phyloP scores from a whole-genome alignment of 495 filamentous ascomycete species.

The Aspergillus nanangensis region DNA sequence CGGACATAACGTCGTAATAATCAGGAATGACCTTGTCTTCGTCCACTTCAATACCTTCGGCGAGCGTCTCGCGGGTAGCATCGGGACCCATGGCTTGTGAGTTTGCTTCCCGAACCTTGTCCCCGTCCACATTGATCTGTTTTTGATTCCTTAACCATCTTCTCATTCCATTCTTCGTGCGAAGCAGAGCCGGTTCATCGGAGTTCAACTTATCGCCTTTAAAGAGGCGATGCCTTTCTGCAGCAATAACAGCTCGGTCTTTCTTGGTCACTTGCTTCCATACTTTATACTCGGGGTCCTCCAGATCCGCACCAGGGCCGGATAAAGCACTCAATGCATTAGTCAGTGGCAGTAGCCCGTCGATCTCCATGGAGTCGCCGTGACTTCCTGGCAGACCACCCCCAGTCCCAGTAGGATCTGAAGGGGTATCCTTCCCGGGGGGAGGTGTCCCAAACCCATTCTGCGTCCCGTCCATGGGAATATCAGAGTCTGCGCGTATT shows the following conservation, averaged over 20 bases:
- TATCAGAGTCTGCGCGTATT: constrained; percentile 60
- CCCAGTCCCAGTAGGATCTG: constrained; percentile 64
- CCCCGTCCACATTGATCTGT: constrained; percentile 49
- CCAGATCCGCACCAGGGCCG: constrained; percentile 47
- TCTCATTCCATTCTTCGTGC: constrained; percentile 74
- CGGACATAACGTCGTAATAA: constrained; percentile 86
- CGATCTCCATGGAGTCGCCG: constrained; percentile 77
- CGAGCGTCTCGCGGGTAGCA: constrained; percentile 65
- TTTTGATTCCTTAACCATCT: constrained; percentile 74
- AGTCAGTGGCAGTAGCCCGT: constrained; percentile 55
- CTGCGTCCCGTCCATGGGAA: constrained; percentile 60
- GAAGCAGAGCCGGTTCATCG: constrained; percentile 81
- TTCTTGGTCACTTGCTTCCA: constrained; percentile 99
- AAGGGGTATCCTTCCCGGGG: constrained; percentile 70
- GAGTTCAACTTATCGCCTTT: constrained; percentile 75
- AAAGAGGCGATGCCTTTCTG: constrained; percentile 75
- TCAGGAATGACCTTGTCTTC: constrained; percentile 77
- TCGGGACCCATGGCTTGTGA: constrained; percentile 42
- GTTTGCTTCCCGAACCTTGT: constrained; percentile 45
- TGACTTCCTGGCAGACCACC: constrained; percentile 57
- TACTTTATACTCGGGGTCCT: constrained; percentile 90
- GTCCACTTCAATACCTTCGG: constrained; percentile 87
- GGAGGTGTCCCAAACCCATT: constrained; percentile 83
- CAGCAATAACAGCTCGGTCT: constrained; percentile 81
- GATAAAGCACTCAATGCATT: constrained; percentile 52